These are phyloP conservation scores for Peniophora sp. DNA, from an alignment of 1,284 basidiomycete species.

Conservation along the genomic window DNA sequence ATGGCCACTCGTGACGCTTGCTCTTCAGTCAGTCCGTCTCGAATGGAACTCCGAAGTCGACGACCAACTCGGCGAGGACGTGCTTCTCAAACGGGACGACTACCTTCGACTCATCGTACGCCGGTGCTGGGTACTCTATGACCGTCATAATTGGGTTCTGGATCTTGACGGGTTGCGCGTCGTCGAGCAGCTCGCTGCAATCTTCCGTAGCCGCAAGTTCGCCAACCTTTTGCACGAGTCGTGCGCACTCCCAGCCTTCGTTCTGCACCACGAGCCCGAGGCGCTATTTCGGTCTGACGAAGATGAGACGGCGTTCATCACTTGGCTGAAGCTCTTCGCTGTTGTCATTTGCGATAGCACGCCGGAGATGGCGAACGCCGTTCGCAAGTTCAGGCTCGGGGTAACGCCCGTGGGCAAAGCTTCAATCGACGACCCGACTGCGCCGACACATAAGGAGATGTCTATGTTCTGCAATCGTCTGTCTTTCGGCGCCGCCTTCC, in stretches of 20 bases:
- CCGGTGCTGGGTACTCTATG: constrained; percentile 66
- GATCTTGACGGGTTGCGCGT: constrained; percentile 40
- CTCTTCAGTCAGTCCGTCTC: constrained; percentile 57
- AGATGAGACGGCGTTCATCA: constrained; percentile 68
- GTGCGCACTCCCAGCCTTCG: constrained; percentile 73
- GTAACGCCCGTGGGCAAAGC: constrained; percentile 58
- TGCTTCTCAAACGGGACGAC: constrained; percentile 57
- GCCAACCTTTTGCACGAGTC: constrained; percentile 70
- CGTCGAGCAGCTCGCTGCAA: constrained; percentile 61
- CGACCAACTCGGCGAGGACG: constrained; percentile 24
- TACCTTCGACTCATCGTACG: constrained; percentile 72
- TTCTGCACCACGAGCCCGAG: constrained; percentile 53
- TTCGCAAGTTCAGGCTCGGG: constrained; percentile 65
- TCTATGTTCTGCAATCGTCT: constrained; percentile 87
- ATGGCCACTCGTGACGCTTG: constrained; percentile 60
- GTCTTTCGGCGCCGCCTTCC: neutral
- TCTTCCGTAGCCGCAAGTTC: constrained; percentile 79
- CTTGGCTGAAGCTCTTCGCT: constrained; percentile 76
- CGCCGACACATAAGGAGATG: constrained; percentile 51
- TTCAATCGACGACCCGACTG: constrained; percentile 48
- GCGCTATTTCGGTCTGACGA: constrained; percentile 45
- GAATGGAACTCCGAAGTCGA: constrained; percentile 46
- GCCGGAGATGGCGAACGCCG: constrained; percentile 49
- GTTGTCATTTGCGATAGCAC: constrained; percentile 36
- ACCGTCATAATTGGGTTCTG: constrained; percentile 72